Evolutionary conservation across 495 filamentous ascomycete genomes (phyloP).

Genomic region (Neurospora sp.): DNA sequence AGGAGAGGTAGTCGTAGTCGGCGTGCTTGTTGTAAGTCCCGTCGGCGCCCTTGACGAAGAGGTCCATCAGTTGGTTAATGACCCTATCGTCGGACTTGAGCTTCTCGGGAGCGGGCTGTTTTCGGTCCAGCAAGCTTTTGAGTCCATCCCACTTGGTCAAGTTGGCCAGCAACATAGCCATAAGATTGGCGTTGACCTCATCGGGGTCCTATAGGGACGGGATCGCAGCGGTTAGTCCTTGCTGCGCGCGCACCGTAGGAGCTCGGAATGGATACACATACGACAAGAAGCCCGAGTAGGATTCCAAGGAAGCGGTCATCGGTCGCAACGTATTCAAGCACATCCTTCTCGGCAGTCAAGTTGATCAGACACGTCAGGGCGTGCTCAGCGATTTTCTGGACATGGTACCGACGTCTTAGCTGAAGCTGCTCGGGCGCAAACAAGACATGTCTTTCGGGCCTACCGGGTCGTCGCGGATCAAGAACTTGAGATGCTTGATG

Average conservation of each 20-base stretch:
- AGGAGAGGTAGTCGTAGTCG: conserved; percentile 84
- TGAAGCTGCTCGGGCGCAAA: not conserved
- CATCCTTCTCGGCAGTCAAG: conserved; percentile 64
- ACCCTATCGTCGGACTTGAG: conserved; percentile 60
- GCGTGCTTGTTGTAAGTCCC: conserved; percentile 75
- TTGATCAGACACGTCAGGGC: conserved; percentile 92
- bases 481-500: conserved; percentile 78
- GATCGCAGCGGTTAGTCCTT: conserved; percentile 6
- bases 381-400: conserved; percentile 78
- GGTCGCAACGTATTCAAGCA: conserved; percentile 58
- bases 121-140: conserved; percentile 53
- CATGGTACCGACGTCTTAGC: not conserved
- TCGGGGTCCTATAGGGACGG: conserved; percentile 32
- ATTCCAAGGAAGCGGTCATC: conserved; percentile 77
- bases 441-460: not conserved
- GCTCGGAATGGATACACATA: conserved; percentile 38
- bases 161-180: conserved; percentile 90
- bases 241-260: not conserved
- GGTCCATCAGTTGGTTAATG: conserved; percentile 85
- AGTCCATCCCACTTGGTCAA: conserved; percentile 69
- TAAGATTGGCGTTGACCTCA: conserved; percentile 66
- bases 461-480: conserved; percentile 73
- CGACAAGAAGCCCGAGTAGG: conserved; percentile 60
- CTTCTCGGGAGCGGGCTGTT: conserved; percentile 47
- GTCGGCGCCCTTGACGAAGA: conserved; percentile 85